A percentile compares a stretch with the other conserved stretches of the same genome.
phyloP scores from a whole-genome alignment of 768 basidiomycete species.

The Mycena sanguinolenta region DNA sequence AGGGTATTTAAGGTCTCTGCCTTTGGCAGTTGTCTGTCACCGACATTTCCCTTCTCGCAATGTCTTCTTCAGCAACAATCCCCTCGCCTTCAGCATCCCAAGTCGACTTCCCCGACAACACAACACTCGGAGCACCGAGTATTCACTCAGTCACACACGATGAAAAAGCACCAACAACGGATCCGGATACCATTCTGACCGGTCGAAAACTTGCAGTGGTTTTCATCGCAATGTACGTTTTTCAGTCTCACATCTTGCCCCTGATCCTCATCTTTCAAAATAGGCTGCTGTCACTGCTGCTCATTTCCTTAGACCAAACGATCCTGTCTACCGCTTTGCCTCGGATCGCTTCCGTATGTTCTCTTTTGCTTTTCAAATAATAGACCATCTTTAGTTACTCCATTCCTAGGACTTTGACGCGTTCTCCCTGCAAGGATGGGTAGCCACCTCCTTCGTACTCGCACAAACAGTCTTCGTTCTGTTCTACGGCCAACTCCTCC shows the following conservation, averaged over 20 bases:
- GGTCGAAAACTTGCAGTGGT: too few relatives aligned
- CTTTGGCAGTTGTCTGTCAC: too few relatives aligned
- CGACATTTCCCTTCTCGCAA: too few relatives aligned
- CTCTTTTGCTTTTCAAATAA: neutral
- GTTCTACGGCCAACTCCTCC: conserved; percentile 26
- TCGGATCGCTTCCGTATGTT: conserved; percentile 40
- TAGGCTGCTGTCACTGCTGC: conserved; percentile 38
- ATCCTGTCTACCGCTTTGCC: conserved; percentile 51
- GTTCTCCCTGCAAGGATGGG: conserved; percentile 28
- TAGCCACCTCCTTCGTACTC: conserved; percentile 41
- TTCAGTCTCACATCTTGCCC: too few relatives aligned
- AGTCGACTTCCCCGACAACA: too few relatives aligned
- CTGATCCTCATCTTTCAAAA: neutral
- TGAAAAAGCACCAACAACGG: neutral
- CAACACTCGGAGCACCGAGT: too few relatives aligned
- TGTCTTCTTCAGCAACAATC: too few relatives aligned
- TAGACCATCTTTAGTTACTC: neutral
- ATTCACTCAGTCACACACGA: neutral
- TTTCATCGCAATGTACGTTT: conserved; percentile 21
- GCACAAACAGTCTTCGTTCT: conserved; percentile 35
- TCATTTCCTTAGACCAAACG: conserved; percentile 52
- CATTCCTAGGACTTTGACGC: conserved; percentile 23
- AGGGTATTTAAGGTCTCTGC: too few relatives aligned
- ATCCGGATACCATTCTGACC: neutral
- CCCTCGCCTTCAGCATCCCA: too few relatives aligned